Percentiles rank a stretch among this genome's conserved stretches.
phyloP scores from a whole-genome alignment of 768 basidiomycete species.

The Tricholoma sp. region DNA sequence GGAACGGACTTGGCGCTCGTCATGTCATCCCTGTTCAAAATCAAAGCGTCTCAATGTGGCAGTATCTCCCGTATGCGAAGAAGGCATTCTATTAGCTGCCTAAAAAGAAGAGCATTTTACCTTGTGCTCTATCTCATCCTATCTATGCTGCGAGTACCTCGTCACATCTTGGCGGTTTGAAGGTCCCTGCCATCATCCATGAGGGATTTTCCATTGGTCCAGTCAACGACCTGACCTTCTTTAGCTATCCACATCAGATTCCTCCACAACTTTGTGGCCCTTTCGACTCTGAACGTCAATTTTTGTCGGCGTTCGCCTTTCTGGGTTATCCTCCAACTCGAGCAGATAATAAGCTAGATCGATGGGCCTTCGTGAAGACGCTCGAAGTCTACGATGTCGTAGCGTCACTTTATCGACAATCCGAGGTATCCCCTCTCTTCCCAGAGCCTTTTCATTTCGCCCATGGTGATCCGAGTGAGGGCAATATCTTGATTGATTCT shows the following conservation, averaged over 20 bases:
- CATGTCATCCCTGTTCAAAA: background rate
- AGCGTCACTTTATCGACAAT: too few species aligned
- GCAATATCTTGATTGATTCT: background rate
- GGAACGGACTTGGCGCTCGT: background rate
- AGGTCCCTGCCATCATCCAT: background rate
- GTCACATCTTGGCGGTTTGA: background rate
- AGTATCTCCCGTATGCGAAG: background rate
- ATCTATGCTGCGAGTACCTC: background rate
- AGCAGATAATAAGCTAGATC: too few species aligned
- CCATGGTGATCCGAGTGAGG: background rate
- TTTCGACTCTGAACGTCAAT: too few species aligned
- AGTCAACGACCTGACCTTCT: too few species aligned
- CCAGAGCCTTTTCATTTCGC: constrained; percentile 1
- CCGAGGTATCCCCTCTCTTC: too few species aligned
- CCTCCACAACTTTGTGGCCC: too few species aligned
- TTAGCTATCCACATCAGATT: too few species aligned
- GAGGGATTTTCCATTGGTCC: too few species aligned
- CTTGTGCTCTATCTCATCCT: background rate
- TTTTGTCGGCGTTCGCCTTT: too few species aligned
- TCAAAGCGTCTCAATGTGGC: constrained; percentile 1
- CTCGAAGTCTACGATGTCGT: too few species aligned
- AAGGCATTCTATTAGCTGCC: background rate
- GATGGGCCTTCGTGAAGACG: too few species aligned
- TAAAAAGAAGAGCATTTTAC: background rate
- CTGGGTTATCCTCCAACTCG: too few species aligned